Base-by-base conservation (phyloP, 768 basidiomycete genomes). In the Tylopilus felleus region DNA sequence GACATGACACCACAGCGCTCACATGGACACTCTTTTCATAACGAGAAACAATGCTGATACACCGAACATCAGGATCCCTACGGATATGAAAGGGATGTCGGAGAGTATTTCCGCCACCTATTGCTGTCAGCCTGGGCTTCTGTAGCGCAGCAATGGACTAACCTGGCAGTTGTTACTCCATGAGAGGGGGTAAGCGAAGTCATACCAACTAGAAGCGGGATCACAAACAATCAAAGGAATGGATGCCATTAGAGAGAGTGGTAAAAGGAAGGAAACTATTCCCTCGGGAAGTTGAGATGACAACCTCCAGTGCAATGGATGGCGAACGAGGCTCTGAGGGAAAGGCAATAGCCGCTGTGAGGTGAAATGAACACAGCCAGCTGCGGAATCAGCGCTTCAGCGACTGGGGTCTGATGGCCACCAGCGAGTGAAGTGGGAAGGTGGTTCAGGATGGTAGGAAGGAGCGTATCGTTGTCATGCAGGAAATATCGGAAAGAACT, bases 81-180 rank as follows among this genome's bases (percentile, higher is more conserved):
- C 77, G 58, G 78, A 80, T 62, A 86, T 80, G 57, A 86, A 74
- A 21, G 88, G 88, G 50, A 89, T 81, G 57, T 86, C 84, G 17
- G 80, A 72, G 42, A 89, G 73, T 39, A 88, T 64, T 58, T 74
- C 70, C 53, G 81, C 78, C 39, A 86, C 70, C 84, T 87, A 49
- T 19, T 59, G 28, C 52, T 27, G 46, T 60, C 38, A 62, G 58
- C 49, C 13, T 23, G 5, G 12, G 31, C 19, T 45, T 49, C n/a
- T n/a, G 29, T 14, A n/a, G 39, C 33, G 22, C 23, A 52, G 19
- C 9, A 39, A 47, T 61, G 22, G 7, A 73, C 80, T 51, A 43
- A 82, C 82, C 60, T 76, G 73, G 55, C 67, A 69, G 62, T 78
- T 71, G 55, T 70, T 65, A 54, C 73, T 77, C 58, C 78, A 67